These are phyloP conservation scores for Phascolomyces articulosus DNA, from an alignment of 371 early-diverging fungal genomes.

Conservation along the genomic window DNA sequence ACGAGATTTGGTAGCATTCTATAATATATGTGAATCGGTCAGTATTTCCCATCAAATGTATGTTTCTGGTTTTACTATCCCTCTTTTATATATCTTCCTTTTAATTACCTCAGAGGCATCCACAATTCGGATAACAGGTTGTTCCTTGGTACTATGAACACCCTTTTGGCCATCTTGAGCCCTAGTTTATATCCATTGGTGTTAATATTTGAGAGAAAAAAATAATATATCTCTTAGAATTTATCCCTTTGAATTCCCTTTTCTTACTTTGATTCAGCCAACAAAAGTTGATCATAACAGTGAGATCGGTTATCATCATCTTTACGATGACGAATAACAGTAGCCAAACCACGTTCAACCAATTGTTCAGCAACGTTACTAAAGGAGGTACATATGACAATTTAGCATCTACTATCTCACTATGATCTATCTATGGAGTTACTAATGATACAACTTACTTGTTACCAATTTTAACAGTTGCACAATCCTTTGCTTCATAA, in stretches of 20 bases:
- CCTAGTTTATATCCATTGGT: constrained; percentile 13
- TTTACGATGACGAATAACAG: constrained; percentile 81
- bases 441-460: constrained; percentile 19
- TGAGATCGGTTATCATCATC: constrained; percentile 90
- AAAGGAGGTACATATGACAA: not conserved
- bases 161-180: constrained; percentile 77
- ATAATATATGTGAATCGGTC: not conserved
- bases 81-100: not conserved
- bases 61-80: not conserved
- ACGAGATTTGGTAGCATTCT: constrained; percentile 81
- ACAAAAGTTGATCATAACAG: constrained; percentile 82
- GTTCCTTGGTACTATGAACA: constrained; percentile 78
- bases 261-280: constrained; percentile 77
- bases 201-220: not conserved
- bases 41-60: too few species aligned
- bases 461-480: constrained; percentile 71
- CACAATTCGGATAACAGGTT: constrained; percentile 65
- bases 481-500: constrained; percentile 89
- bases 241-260: not conserved
- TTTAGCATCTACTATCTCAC: too few species aligned
- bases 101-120: constrained; percentile 68
- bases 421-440: too few species aligned
- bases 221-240: not conserved
- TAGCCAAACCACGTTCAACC: constrained; percentile 81
- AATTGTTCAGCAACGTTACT: constrained; percentile 80